phyloP scores from a whole-genome alignment of 192 early-diverging fungal genomes.

The Rhizophlyctis rosea region DNA sequence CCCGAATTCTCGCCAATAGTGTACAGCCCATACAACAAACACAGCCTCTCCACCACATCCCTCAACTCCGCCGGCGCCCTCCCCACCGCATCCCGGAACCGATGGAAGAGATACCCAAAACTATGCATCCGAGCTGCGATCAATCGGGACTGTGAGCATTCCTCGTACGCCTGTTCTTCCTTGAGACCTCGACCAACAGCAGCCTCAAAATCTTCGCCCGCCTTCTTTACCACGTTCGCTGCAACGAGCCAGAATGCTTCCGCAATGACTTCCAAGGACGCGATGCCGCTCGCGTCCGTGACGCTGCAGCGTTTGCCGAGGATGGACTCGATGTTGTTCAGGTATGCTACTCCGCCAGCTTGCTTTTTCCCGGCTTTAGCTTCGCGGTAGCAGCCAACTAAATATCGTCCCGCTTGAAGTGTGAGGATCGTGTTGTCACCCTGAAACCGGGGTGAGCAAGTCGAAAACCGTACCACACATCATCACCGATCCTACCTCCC shows the following conservation, averaged over 20 bases:
- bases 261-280: conserved; percentile 60
- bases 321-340: conserved; percentile 53
- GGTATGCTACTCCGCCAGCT: conserved; percentile 73
- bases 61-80: conserved; percentile 61
- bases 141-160: conserved; percentile 79
- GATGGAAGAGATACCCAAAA: conserved; percentile 75
- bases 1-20: conserved; percentile 77
- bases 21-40: conserved; percentile 79
- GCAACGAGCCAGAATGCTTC: conserved; percentile 80
- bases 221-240: conserved; percentile 78
- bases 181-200: conserved; percentile 60
- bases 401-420: conserved; percentile 82
- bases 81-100: conserved; percentile 74
- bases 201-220: conserved; percentile 73
- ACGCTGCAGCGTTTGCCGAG: conserved; percentile 45
- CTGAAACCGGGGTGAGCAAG: conserved; percentile 36
- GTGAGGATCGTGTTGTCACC: conserved; percentile 92
- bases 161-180: conserved; percentile 81
- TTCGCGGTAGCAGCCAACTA: conserved; percentile 66
- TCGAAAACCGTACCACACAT: too few species aligned
- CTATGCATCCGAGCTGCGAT: conserved; percentile 81
- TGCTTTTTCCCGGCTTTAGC: conserved; percentile 64
- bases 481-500: conserved; percentile 25
- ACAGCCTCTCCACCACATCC: conserved; percentile 66
- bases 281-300: conserved; percentile 49